Evolutionary conservation across 768 basidiomycete species (phyloP).

Genomic region (Auriscalpium orientale): DNA sequence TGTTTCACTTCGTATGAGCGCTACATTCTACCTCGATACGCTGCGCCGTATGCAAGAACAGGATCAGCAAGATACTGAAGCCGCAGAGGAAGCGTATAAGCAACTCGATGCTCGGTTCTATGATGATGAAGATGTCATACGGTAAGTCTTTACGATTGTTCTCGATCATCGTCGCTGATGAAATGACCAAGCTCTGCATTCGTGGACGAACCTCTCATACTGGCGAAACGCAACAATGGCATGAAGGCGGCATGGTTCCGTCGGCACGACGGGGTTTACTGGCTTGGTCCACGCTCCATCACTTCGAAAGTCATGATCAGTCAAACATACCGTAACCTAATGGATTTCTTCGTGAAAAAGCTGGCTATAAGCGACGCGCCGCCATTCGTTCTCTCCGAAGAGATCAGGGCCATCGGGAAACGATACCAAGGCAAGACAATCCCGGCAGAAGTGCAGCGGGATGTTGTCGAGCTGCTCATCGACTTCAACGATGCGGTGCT

Average conservation of each 20-base stretch:
- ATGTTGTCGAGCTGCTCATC: conserved; percentile 11
- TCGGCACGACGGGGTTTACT: conserved; percentile 10
- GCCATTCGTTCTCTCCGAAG: conserved; percentile 12
- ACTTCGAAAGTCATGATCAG: conserved; percentile 13
- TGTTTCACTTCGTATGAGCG: conserved; percentile 11
- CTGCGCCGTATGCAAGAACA: conserved; percentile 11
- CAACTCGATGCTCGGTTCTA: conserved; percentile 19
- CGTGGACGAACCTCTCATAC: conserved; percentile 8
- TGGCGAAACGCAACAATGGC: not conserved
- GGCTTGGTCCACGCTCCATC: conserved; percentile 16
- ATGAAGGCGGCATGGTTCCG: conserved; percentile 7
- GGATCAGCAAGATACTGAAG: not conserved
- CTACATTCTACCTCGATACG: conserved; percentile 12
- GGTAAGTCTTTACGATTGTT: conserved; percentile 4
- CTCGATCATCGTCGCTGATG: not conserved
- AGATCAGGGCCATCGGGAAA: conserved; percentile 6
- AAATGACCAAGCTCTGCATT: conserved; percentile 10
- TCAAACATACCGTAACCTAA: conserved; percentile 5
- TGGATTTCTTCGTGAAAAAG: conserved; percentile 13
- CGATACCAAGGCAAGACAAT: not conserved
- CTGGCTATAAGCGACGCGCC: conserved; percentile 10
- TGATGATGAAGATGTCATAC: conserved; percentile 15
- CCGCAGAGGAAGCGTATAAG: conserved; percentile 10
- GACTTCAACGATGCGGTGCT: conserved; percentile 7
- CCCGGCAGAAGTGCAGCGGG: not conserved